Conservation (phyloP, 352 stramenopile species). For the Hyphochytrium catenoides region DNA sequence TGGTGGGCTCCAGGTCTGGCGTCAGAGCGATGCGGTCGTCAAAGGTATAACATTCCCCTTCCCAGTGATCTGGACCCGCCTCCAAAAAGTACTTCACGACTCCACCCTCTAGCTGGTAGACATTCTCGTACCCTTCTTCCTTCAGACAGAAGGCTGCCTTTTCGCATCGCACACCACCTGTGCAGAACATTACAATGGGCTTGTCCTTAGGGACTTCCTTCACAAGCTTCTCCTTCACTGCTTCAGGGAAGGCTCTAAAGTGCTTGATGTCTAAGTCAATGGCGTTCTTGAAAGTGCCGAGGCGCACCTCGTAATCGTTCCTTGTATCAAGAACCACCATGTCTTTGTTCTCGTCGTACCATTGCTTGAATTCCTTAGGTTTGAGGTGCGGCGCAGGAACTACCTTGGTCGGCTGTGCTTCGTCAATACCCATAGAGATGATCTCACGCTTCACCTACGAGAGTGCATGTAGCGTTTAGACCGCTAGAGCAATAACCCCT, state of each 20-base stretch:
- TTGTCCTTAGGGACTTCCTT: slow-evolving; percentile 30
- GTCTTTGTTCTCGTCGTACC: slow-evolving; percentile 28
- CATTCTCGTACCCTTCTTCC: slow-evolving; percentile 21
- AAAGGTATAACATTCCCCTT: slow-evolving; percentile 48
- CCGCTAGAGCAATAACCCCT: too few relatives aligned
- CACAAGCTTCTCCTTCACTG: slow-evolving; percentile 17
- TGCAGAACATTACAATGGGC: slow-evolving; percentile 53
- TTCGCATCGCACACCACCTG: slow-evolving; percentile 35
- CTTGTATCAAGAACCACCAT: slow-evolving; percentile 39
- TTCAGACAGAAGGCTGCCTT: slow-evolving; percentile 36
- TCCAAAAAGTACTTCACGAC: slow-evolving; percentile 56
- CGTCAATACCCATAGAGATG: slow-evolving; percentile 36
- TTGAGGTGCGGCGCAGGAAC: slow-evolving; percentile 24
- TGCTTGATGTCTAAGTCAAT: slow-evolving; percentile 37
- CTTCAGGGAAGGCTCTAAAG: slow-evolving; percentile 26
- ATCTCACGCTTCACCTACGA: slow-evolving; percentile 59
- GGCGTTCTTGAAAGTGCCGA: slow-evolving; percentile 38
- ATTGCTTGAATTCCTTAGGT: slow-evolving; percentile 29
- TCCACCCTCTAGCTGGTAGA: slow-evolving; percentile 41
- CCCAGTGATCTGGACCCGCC: slow-evolving; percentile 31
- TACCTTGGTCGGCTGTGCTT: slow-evolving; percentile 20
- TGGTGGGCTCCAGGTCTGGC: slow-evolving; percentile 19
- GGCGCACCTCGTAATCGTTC: slow-evolving; percentile 44
- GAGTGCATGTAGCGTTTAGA: too few relatives aligned
- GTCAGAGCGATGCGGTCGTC: slow-evolving; percentile 37